These are phyloP conservation scores for Curvularia verruculosa DNA, from an alignment of 2,329 filamentous ascomycete species.

Conservation along the genomic window DNA sequence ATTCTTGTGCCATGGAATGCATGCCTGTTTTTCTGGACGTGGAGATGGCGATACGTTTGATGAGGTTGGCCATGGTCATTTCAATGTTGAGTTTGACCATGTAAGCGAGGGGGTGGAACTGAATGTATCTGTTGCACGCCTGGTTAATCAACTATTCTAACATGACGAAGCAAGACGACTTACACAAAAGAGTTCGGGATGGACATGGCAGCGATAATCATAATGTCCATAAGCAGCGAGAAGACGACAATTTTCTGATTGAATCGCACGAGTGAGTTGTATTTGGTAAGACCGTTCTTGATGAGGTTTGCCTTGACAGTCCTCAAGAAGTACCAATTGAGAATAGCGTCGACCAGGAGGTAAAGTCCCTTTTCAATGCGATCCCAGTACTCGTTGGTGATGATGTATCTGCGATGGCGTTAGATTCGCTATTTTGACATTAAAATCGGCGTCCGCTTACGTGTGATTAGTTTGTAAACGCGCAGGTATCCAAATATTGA, in stretches of 20 bases:
- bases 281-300: conserved; percentile 58
- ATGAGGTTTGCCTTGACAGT: conserved; percentile 57
- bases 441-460: conserved; percentile 13
- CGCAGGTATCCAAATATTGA: conserved; percentile 51
- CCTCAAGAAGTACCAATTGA: conserved; percentile 51
- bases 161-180: conserved; percentile 3
- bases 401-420: conserved; percentile 28
- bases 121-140: conserved; percentile 49
- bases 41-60: conserved; percentile 49
- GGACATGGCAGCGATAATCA: conserved; percentile 57
- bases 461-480: conserved; percentile 40
- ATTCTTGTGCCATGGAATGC: conserved; percentile 36
- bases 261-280: conserved; percentile 57
- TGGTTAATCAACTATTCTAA: background rate
- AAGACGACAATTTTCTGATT: conserved; percentile 59
- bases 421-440: conserved; percentile 4
- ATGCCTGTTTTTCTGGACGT: conserved; percentile 38
- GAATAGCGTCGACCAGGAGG: conserved; percentile 43
- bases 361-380: conserved; percentile 48
- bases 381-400: conserved; percentile 50
- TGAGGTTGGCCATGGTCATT: conserved; percentile 60
- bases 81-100: conserved; percentile 60
- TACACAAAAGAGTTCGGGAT: conserved; percentile 56
- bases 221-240: conserved; percentile 59
- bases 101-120: conserved; percentile 59